Evolutionary conservation across 31 red algal genomes (phyloP).

Genomic region (Pterothamnion heteromorphum): DNA sequence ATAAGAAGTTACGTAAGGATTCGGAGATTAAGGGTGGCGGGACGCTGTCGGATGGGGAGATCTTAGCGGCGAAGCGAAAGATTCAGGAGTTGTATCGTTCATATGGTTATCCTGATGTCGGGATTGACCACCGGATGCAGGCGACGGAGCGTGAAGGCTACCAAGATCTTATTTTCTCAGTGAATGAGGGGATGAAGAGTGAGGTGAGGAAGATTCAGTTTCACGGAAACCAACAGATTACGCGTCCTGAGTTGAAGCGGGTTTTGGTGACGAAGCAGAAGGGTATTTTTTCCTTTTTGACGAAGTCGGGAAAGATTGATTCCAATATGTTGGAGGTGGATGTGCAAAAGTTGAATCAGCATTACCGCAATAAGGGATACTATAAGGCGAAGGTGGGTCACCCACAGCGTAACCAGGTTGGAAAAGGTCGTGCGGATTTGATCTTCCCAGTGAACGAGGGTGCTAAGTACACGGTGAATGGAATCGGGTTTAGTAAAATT

Average conservation of each 20-base stretch:
- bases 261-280: slow-evolving; percentile 26
- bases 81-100: background rate
- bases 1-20: background rate
- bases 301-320: slow-evolving; percentile 44
- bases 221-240: slow-evolving; percentile 1
- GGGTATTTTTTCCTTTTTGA: slow-evolving; percentile 38
- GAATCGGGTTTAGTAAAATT: slow-evolving; percentile 9
- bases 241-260: background rate
- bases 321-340: background rate
- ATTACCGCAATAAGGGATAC: slow-evolving; percentile 13
- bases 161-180: slow-evolving; percentile 10
- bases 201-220: slow-evolving; percentile 17
- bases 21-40: background rate
- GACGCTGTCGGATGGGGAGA: background rate
- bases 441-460: slow-evolving; percentile 16
- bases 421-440: slow-evolving; percentile 6
- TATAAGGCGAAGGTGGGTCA: background rate
- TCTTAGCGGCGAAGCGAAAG: background rate
- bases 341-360: background rate
- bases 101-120: slow-evolving; percentile 12
- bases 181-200: slow-evolving; percentile 15
- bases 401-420: background rate
- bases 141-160: background rate
- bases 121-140: background rate
- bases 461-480: slow-evolving; percentile 24